Conservation (phyloP, 257 asterid genomes). For the Solanum paucissectum region DNA sequence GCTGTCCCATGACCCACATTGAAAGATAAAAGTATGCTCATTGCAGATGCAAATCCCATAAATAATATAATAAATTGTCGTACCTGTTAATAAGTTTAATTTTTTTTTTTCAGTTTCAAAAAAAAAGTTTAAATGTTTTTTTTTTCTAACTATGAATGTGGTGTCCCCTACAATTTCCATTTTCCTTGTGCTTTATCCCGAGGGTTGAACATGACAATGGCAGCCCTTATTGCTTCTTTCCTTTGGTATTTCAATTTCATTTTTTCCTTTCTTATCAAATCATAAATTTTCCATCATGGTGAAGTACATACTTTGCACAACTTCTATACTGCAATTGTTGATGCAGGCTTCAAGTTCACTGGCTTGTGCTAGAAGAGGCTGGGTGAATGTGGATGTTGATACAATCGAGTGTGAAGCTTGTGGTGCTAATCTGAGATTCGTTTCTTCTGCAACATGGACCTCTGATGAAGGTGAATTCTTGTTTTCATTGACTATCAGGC, state of each 20-base stretch:
- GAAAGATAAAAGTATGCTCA: neutral
- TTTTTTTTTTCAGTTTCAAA: neutral
- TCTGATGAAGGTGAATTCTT: slow-evolving; percentile 65
- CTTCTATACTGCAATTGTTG: slow-evolving; percentile 7
- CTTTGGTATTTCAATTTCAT: neutral
- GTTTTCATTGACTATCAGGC: neutral
- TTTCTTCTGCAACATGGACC: slow-evolving; percentile 52
- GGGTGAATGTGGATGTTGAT: slow-evolving; percentile 89
- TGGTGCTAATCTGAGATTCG: slow-evolving; percentile 61
- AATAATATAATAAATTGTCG: neutral
- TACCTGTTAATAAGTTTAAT: neutral
- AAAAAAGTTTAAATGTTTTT: neutral
- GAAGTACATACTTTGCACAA: neutral
- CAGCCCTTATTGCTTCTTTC: neutral
- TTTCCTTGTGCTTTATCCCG: neutral
- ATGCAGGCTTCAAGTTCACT: slow-evolving; percentile 78
- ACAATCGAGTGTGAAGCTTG: slow-evolving; percentile 92
- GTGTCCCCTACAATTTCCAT: neutral
- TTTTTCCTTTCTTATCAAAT: slow-evolving; percentile 2
- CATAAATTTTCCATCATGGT: slow-evolving; percentile 1
- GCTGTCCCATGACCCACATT: neutral
- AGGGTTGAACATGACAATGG: neutral
- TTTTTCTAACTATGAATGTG: neutral
- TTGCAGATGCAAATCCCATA: neutral
- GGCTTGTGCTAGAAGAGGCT: slow-evolving; percentile 98